phyloP scores from a whole-genome alignment of 2,329 filamentous ascomycete species.

The Dryadomyces quercus-mongolicae region DNA sequence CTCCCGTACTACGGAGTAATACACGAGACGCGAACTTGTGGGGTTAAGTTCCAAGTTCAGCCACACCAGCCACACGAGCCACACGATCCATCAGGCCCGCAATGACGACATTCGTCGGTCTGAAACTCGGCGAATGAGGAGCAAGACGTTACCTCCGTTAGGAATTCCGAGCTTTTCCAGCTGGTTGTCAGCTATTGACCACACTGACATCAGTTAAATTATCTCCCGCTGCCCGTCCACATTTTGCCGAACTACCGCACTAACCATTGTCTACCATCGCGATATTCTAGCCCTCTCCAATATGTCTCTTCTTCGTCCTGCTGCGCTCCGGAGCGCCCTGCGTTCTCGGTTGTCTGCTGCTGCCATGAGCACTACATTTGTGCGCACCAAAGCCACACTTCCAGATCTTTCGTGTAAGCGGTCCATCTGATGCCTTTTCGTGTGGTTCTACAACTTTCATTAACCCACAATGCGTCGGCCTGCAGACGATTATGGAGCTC shows the following conservation, averaged over 20 bases:
- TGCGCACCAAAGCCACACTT: constrained; percentile 81
- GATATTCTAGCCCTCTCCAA: not conserved
- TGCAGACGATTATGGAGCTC: constrained; percentile 87
- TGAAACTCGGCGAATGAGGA: not conserved
- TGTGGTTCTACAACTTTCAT: not conserved
- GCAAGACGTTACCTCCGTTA: constrained; percentile 1
- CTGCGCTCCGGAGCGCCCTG: constrained; percentile 60
- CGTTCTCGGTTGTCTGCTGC: constrained; percentile 52
- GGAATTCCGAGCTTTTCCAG: constrained; percentile 1
- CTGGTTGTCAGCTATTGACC: not conserved
- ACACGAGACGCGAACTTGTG: too few species aligned
- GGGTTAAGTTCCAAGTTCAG: too few species aligned
- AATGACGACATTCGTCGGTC: constrained; percentile 1
- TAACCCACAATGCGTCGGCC: not conserved
- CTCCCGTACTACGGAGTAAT: too few species aligned
- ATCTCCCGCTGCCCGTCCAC: not conserved
- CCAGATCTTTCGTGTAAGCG: constrained; percentile 62
- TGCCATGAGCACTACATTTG: constrained; percentile 59
- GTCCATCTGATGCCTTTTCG: not conserved
- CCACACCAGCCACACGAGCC: not conserved
- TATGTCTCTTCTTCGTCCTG: constrained; percentile 28
- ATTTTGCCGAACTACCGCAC: not conserved
- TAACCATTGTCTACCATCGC: not conserved
- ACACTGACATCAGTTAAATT: not conserved
- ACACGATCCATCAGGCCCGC: too few species aligned